Conservation (phyloP, 2,329 filamentous ascomycete species). For the Parastagonospora avenae region DNA sequence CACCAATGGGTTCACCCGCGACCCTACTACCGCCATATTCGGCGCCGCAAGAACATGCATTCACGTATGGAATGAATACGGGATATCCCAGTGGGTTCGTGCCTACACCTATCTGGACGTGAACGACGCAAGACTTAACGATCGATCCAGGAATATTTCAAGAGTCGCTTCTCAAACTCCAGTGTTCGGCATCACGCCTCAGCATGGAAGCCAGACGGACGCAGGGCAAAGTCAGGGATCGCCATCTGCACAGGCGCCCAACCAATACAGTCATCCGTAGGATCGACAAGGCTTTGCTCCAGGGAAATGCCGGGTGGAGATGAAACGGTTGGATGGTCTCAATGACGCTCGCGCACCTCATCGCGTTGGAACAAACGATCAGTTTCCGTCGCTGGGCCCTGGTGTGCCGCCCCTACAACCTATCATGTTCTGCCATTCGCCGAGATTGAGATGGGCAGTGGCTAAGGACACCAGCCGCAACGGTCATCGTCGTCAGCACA, state of each 20-base stretch:
- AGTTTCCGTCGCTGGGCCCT: no score
- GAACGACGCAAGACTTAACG: conserved; percentile 47
- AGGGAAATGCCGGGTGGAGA: conserved; percentile 1
- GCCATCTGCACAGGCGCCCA: conserved; percentile 20
- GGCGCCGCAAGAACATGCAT: conserved; percentile 47
- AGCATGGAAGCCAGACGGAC: conserved; percentile 17
- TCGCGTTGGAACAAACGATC: no score
- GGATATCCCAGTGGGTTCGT: conserved; percentile 52
- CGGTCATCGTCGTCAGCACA: conserved; percentile 15
- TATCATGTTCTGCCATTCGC: conserved; percentile 5
- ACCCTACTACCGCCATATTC: conserved; percentile 41
- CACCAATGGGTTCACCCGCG: conserved; percentile 46
- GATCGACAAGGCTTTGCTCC: conserved; percentile 7
- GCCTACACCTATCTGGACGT: conserved; percentile 51
- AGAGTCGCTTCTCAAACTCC: conserved; percentile 35
- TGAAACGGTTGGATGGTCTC: conserved; percentile 4
- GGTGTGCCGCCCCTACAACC: not conserved
- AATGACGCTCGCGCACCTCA: not conserved
- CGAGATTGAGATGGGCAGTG: conserved; percentile 9
- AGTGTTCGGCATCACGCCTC: conserved; percentile 23
- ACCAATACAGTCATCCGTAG: conserved; percentile 26
- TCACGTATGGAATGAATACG: conserved; percentile 48
- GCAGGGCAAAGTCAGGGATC: conserved; percentile 17
- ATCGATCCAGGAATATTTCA: conserved; percentile 47
- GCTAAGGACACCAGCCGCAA: conserved; percentile 9